Conservation (phyloP, 2,329 filamentous ascomycete species). For the Podosphaera xanthii region DNA sequence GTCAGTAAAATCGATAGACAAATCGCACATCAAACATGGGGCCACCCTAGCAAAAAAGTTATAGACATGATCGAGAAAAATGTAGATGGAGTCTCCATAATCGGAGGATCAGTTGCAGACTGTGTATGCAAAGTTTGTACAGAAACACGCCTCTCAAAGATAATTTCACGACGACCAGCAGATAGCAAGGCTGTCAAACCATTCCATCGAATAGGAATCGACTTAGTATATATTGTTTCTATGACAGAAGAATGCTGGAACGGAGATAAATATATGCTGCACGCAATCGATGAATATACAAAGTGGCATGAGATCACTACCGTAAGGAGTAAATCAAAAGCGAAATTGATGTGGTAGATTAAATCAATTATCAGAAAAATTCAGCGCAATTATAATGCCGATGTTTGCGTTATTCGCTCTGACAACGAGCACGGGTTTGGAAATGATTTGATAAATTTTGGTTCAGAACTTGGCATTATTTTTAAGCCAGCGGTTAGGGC, state of each 20-base stretch:
- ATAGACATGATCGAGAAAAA: not conserved
- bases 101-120: not conserved
- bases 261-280: no score
- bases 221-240: not conserved
- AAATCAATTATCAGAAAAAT: no score
- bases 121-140: not conserved
- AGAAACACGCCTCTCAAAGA: not conserved
- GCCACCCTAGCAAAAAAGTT: not conserved
- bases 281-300: no score
- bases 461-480: no score
- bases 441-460: no score
- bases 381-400: no score
- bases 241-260: not conserved
- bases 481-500: no score
- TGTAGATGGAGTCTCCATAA: not conserved
- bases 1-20: not conserved
- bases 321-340: not conserved
- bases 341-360: not conserved
- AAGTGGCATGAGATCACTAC: not conserved
- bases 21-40: not conserved
- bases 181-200: not conserved
- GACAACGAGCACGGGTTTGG: no score
- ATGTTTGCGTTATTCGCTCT: no score
- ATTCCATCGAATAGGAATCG: not conserved
- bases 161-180: not conserved